Evolutionary conservation across 78 protist species (phyloP).

Genomic region (Guillardia theta): DNA sequence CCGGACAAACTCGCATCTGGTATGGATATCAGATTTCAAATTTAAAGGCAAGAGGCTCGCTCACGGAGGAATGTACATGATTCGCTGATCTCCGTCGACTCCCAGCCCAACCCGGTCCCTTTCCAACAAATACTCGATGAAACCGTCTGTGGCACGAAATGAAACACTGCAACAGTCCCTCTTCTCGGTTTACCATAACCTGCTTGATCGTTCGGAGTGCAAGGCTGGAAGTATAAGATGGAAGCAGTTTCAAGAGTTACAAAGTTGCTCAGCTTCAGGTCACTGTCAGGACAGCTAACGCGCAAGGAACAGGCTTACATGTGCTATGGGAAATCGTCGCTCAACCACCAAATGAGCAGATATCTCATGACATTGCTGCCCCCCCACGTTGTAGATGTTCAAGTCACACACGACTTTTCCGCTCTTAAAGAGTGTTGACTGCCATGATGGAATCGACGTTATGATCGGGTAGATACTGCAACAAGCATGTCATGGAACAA

Average conservation of each 20-base stretch:
- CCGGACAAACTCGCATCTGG: not conserved
- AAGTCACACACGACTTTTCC: no score
- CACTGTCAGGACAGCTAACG: no score
- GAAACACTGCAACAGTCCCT: not conserved
- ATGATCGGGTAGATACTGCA: no score
- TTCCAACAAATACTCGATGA: not conserved
- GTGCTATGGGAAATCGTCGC: no score
- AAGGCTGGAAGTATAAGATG: not conserved
- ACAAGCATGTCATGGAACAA: no score
- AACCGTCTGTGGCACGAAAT: not conserved
- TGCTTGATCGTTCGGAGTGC: not conserved
- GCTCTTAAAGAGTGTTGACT: no score
- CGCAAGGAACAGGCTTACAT: no score
- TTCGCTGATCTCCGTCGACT: not conserved
- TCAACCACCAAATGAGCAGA: no score
- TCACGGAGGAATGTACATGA: not conserved
- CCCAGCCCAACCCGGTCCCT: not conserved
- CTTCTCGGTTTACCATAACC: not conserved
- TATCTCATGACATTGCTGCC: no score
- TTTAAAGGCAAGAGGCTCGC: not conserved
- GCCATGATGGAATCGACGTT: no score
- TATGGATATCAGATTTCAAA: not conserved
- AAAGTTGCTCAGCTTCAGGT: not conserved
- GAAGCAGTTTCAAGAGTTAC: not conserved
- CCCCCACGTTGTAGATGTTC: no score